Conservation (phyloP, 2,329 filamentous ascomycete species). For the Scedosporium aurantiacum region DNA sequence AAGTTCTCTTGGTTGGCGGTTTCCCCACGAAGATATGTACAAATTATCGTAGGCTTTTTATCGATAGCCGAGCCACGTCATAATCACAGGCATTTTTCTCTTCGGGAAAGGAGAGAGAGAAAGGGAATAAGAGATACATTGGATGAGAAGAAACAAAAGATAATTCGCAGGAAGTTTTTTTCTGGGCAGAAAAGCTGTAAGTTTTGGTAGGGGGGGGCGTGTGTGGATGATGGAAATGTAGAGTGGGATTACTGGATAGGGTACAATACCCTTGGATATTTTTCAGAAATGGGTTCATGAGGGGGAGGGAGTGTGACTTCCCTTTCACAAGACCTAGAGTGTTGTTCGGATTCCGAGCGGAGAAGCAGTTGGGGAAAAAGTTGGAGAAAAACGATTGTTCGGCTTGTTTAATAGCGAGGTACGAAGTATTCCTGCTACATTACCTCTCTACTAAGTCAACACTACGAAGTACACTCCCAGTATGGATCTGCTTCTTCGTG, state of each 20-base stretch:
- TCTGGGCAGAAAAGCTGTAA: not conserved
- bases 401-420: too few relatives aligned
- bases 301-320: not conserved
- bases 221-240: not conserved
- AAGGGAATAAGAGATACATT: not conserved
- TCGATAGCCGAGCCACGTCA: not conserved
- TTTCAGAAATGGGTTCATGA: not conserved
- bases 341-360: slow-evolving; percentile 7
- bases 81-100: not conserved
- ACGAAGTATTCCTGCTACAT: too few relatives aligned
- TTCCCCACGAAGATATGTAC: too few relatives aligned
- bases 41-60: not conserved
- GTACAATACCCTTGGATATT: too few relatives aligned
- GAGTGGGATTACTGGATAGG: too few relatives aligned
- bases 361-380: not conserved
- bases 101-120: not conserved
- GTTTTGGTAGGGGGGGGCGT: not conserved
- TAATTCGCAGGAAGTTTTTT: not conserved
- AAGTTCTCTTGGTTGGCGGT: too few relatives aligned
- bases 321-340: not conserved
- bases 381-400: not conserved
- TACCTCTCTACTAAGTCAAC: too few relatives aligned
- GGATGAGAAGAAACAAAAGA: not conserved
- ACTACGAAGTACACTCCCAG: too few relatives aligned
- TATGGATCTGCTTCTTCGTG: not conserved